phyloP scores from a whole-genome alignment of 305 asterid genomes.

The Solanum hybrid region DNA sequence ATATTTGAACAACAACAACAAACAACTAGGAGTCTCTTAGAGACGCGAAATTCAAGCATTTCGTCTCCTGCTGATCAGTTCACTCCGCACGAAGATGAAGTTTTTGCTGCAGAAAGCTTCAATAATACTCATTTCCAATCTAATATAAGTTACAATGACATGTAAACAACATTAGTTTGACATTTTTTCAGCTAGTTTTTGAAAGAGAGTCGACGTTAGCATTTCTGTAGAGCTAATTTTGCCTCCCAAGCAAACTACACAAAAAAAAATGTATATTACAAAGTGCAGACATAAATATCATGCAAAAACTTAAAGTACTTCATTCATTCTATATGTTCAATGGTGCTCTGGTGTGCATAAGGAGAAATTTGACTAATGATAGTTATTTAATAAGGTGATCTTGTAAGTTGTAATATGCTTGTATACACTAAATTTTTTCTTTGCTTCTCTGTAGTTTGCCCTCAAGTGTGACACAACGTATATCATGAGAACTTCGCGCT shows the following conservation, averaged over 20 bases:
- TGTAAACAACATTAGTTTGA: not conserved
- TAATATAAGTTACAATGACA: conserved; percentile 12
- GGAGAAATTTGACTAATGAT: not conserved
- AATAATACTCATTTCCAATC: conserved; percentile 30
- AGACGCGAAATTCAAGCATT: conserved; percentile 22
- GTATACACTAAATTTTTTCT: not conserved
- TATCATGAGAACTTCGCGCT: not conserved
- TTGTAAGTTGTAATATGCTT: not conserved
- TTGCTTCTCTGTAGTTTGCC: not conserved
- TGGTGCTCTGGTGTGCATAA: not conserved
- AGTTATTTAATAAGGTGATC: not conserved
- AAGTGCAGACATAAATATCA: not conserved
- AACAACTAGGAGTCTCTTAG: conserved; percentile 27
- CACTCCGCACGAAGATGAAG: conserved; percentile 22
- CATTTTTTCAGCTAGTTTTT: not conserved
- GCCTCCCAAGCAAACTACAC: not conserved
- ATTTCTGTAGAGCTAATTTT: not conserved
- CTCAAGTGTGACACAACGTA: not conserved
- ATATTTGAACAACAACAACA: conserved; percentile 67
- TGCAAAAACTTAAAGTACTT: not conserved
- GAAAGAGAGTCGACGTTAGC: not conserved
- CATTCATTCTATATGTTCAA: not conserved
- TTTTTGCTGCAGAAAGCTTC: conserved; percentile 19
- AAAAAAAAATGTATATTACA: not conserved
- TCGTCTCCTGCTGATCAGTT: conserved; percentile 20